A percentile compares a stretch with the other conserved stretches of the same genome.
Conservation (phyloP, 2,329 filamentous ascomycete species). For the Ascosphaera apis region DNA sequence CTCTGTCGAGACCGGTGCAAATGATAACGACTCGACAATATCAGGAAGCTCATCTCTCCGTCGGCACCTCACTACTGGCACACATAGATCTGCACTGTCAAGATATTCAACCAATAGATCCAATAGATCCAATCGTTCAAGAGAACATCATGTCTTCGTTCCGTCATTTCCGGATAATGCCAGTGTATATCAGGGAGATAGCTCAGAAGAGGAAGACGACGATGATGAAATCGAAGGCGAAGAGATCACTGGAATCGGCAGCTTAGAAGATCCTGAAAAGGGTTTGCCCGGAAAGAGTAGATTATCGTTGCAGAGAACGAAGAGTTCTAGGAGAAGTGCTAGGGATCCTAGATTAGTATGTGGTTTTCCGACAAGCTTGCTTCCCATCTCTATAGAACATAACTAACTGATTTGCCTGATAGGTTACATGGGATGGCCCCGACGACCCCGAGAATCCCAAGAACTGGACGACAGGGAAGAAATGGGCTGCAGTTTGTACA, state of each 20-base stretch:
- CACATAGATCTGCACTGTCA: not conserved
- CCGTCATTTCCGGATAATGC: not conserved
- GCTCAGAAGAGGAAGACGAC: not conserved
- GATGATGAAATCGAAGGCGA: not conserved
- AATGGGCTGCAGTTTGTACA: slow-evolving; percentile 33
- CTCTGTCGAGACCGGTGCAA: too few relatives aligned
- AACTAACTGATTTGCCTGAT: not conserved
- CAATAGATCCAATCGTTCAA: not conserved
- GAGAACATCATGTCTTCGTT: not conserved
- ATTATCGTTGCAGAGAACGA: not conserved
- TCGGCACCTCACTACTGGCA: not conserved
- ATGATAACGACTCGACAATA: not conserved
- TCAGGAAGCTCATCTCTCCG: not conserved
- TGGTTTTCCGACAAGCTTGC: not conserved
- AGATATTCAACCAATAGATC: not conserved
- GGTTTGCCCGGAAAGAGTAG: not conserved
- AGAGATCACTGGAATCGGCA: not conserved
- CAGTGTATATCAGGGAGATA: not conserved
- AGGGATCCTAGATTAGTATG: not conserved
- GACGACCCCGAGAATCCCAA: slow-evolving; percentile 25
- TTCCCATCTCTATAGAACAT: not conserved
- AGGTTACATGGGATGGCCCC: slow-evolving; percentile 29
- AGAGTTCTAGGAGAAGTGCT: not conserved
- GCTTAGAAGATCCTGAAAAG: not conserved
- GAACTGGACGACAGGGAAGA: slow-evolving; percentile 32